These are phyloP conservation scores for Carex littledalei DNA, from an alignment of 176 grass and related monocot genomes.

Conservation along the genomic window DNA sequence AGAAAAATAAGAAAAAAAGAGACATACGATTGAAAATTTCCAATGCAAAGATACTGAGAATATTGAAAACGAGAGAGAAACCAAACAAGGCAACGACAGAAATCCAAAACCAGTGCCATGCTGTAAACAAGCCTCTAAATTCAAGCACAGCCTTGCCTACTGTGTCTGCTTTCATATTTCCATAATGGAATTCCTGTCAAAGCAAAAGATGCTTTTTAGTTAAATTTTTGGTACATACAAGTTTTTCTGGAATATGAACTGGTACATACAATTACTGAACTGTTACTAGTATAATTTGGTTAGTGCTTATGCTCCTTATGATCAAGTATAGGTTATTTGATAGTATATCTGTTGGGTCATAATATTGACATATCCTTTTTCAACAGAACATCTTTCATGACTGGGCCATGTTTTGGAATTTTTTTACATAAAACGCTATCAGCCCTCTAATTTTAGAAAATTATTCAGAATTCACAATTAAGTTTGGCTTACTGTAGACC, in stretches of 20 bases:
- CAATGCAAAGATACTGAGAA: conserved; percentile 76
- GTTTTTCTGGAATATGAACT: neutral
- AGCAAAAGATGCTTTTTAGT: conserved; percentile 13
- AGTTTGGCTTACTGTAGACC: conserved; percentile 62
- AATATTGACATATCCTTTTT: neutral
- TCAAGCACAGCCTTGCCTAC: conserved; percentile 70
- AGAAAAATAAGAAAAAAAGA: neutral
- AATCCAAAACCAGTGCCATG: conserved; percentile 93
- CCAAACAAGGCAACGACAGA: conserved; percentile 53
- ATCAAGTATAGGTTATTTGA: neutral
- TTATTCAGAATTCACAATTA: neutral
- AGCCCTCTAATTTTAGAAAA: neutral
- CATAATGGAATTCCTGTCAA: conserved; percentile 56
- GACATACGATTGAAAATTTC: conserved; percentile 64
- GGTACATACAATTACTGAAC: neutral
- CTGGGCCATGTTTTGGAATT: neutral
- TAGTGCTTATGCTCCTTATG: neutral
- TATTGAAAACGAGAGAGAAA: conserved; percentile 72
- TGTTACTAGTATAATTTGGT: conserved; percentile 13
- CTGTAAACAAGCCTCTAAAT: conserved; percentile 52
- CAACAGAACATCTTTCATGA: neutral
- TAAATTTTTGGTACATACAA: conserved; percentile 1
- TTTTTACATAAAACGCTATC: neutral
- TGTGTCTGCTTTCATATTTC: conserved; percentile 35
- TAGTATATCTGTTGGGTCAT: neutral